Evolutionary conservation across 768 basidiomycete genomes (phyloP).

Genomic region (Mycena maculata): DNA sequence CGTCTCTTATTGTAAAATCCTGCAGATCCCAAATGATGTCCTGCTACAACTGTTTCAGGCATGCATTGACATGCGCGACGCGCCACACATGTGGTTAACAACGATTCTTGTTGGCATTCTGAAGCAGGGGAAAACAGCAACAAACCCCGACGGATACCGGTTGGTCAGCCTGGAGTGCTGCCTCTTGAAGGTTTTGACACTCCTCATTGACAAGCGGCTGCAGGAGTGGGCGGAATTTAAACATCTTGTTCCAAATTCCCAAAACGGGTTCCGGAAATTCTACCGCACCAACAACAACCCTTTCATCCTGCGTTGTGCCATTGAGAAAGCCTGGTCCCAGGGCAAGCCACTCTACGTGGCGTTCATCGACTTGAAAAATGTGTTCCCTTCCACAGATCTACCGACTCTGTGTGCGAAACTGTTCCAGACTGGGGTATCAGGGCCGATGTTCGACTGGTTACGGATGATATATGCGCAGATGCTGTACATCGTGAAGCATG

Average conservation of each 20-base stretch:
- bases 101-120: conserved; percentile 24
- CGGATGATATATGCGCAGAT: conserved; percentile 39
- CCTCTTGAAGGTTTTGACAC: conserved; percentile 38
- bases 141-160: conserved; percentile 33
- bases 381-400: conserved; percentile 49
- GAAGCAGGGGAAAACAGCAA: conserved; percentile 35
- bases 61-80: conserved; percentile 4
- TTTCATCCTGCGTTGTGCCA: conserved; percentile 39
- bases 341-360: conserved; percentile 38
- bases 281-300: conserved; percentile 46
- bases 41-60: conserved; percentile 21
- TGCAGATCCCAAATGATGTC: conserved; percentile 19
- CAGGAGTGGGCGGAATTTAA: conserved; percentile 34
- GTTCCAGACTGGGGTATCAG: conserved; percentile 34
- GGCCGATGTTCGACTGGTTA: conserved; percentile 45
- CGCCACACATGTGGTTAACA: conserved; percentile 21
- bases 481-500: conserved; percentile 35
- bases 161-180: conserved; percentile 38
- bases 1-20: conserved; percentile 15
- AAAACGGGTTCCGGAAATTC: conserved; percentile 46
- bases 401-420: conserved; percentile 48
- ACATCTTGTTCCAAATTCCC: conserved; percentile 41
- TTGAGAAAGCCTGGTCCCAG: conserved; percentile 35
- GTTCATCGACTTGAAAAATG: conserved; percentile 46
- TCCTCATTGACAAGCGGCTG: conserved; percentile 36